Base-by-base conservation (phyloP, 2,329 filamentous ascomycete genomes). In the Sarocladium oryzae region DNA sequence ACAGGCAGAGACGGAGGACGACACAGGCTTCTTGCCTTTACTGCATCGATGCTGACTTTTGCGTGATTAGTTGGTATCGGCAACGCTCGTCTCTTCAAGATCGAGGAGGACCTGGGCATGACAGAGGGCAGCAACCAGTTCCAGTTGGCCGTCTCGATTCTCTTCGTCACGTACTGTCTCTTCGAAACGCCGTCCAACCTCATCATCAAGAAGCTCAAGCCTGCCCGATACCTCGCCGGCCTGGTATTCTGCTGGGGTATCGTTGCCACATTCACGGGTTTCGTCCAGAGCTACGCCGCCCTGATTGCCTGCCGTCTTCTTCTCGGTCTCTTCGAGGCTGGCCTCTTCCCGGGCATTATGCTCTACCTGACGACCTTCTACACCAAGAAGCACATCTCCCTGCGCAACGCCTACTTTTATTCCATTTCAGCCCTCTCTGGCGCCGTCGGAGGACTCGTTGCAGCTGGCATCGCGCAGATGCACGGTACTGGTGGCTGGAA, bases 391-490 rank as follows among this genome's bases (percentile, higher is more conserved):
- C 51, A 56, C 3, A 53, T 56, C 21, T 53, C 51, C 18, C 28
- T 56, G 11, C 48, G 56, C 28, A 52, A 53, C 10, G 52, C 53
- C 2, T 55, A 55, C 13, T 46, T 58, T 38, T 58, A 52, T 43
- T 71, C 76, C 7, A 73, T 76, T 3, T 77, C 73, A 46, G 69
- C 77, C 2, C 84, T 81, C 57, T 76, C 79, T 10, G 78, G 78
- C n/a, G 77, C 78, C 16, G 80, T 80, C 52, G 78, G 78, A 20
- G 78, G 78, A 1, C 66, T 82, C 4, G 65, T 82, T 1, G 78
- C 78, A 0, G 87, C 83, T 54, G 82, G 74, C 1, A 85, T 88
- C 55, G 81, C 82, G 0, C 77, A 81, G 58, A 81, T 88, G 77
- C 79, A 85, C 11, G 56, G 56, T 6, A 18, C 52, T 28, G 26